These are phyloP conservation scores for Lasiodiplodia citricola DNA, from an alignment of 2,329 filamentous ascomycete genomes.

Conservation along the genomic window DNA sequence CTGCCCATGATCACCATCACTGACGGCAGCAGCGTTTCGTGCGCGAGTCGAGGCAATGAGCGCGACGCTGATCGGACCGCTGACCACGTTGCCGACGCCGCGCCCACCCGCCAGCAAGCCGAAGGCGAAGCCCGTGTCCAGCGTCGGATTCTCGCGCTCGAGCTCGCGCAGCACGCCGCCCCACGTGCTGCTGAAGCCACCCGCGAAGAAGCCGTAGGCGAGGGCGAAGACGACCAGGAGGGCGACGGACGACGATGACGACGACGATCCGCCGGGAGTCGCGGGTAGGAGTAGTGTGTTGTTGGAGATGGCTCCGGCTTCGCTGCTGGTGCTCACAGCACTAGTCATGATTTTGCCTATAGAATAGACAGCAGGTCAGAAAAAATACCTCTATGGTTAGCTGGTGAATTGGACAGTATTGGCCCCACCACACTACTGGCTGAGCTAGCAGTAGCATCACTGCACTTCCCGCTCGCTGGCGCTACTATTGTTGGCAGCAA, in stretches of 20 bases:
- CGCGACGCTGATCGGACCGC: slow-evolving; percentile 56
- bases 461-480: neutral
- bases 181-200: slow-evolving; percentile 49
- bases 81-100: slow-evolving; percentile 56
- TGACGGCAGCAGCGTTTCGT: neutral
- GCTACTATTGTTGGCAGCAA: neutral
- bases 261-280: neutral
- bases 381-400: neutral
- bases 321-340: neutral
- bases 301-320: neutral
- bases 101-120: slow-evolving; percentile 52
- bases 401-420: neutral
- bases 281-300: neutral
- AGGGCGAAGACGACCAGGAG: slow-evolving; percentile 51
- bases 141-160: slow-evolving; percentile 18
- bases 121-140: slow-evolving; percentile 54
- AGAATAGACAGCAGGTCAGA: neutral
- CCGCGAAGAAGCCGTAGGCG: slow-evolving; percentile 50
- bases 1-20: neutral
- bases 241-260: slow-evolving; percentile 30
- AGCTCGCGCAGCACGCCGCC: slow-evolving; percentile 34
- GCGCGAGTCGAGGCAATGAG: slow-evolving; percentile 34
- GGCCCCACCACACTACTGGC: neutral
- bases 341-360: neutral
- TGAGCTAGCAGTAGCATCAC: neutral